These are phyloP conservation scores for Colletotrichum sublineola DNA, from an alignment of 2,329 filamentous ascomycete species.

Conservation along the genomic window DNA sequence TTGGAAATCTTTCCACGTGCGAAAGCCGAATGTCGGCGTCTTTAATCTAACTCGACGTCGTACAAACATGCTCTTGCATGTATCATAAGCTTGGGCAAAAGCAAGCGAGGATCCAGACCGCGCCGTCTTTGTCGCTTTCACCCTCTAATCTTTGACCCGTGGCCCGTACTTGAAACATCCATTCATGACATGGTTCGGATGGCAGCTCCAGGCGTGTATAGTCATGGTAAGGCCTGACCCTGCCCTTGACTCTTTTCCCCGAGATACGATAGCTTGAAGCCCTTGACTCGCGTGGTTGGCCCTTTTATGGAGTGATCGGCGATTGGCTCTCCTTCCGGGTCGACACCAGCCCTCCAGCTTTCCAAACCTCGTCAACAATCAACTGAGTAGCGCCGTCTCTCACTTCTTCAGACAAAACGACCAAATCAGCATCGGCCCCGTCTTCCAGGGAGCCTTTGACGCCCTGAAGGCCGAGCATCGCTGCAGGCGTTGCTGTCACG, in stretches of 20 bases:
- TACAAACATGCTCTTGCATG: constrained; percentile 6
- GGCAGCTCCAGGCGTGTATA: constrained; percentile 18
- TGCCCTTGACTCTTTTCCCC: not conserved
- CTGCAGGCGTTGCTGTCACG: constrained; percentile 82
- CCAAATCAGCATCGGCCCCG: constrained; percentile 77
- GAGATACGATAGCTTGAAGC: no score
- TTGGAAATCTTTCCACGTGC: not conserved
- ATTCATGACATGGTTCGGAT: constrained; percentile 10
- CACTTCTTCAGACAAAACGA: constrained; percentile 73
- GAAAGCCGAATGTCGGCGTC: not conserved
- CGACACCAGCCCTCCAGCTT: constrained; percentile 74
- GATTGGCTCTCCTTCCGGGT: constrained; percentile 42
- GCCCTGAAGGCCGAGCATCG: constrained; percentile 77
- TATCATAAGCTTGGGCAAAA: not conserved
- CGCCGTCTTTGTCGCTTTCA: not conserved
- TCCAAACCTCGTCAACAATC: constrained; percentile 82
- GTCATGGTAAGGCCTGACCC: constrained; percentile 11
- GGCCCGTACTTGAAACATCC: constrained; percentile 10
- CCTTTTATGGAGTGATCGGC: constrained; percentile 24
- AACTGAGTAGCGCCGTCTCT: constrained; percentile 63
- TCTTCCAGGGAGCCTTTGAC: constrained; percentile 75
- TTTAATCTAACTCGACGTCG: not conserved
- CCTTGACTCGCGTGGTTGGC: not conserved
- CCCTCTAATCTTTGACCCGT: not conserved
- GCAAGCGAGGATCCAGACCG: constrained; percentile 6